Percentiles rank a stretch among this genome's conserved stretches.
These are phyloP conservation scores for Hyaloscypha variabilis DNA, from an alignment of 495 filamentous ascomycete genomes.

Conservation along the genomic window DNA sequence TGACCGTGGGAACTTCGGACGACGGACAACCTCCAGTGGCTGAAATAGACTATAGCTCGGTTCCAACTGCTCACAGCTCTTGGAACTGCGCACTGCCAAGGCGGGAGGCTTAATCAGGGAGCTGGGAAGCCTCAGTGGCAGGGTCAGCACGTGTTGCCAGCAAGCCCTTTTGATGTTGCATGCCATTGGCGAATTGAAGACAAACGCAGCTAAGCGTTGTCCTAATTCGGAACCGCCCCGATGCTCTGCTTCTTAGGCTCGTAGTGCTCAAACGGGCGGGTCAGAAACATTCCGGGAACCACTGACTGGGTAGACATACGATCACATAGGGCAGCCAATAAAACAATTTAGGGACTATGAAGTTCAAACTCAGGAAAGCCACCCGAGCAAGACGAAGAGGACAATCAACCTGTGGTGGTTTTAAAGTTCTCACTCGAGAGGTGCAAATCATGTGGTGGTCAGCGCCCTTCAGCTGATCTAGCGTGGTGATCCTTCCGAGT, in stretches of 20 bases:
- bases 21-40: neutral
- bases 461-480: neutral
- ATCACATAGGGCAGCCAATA: neutral
- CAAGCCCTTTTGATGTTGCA: neutral
- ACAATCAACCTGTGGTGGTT: neutral
- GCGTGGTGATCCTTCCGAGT: neutral
- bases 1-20: neutral
- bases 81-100: neutral
- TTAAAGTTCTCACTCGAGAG: neutral
- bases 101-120: neutral
- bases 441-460: neutral
- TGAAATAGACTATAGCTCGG: neutral
- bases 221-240: neutral
- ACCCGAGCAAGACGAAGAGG: neutral
- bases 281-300: neutral
- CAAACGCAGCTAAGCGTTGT: neutral
- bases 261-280: neutral
- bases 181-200: neutral
- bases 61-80: neutral
- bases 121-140: neutral
- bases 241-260: neutral
- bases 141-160: neutral
- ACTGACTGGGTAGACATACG: neutral
- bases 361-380: neutral
- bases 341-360: neutral